phyloP scores from a whole-genome alignment of 1,284 basidiomycete genomes.

The Rhodotorula sp. region DNA sequence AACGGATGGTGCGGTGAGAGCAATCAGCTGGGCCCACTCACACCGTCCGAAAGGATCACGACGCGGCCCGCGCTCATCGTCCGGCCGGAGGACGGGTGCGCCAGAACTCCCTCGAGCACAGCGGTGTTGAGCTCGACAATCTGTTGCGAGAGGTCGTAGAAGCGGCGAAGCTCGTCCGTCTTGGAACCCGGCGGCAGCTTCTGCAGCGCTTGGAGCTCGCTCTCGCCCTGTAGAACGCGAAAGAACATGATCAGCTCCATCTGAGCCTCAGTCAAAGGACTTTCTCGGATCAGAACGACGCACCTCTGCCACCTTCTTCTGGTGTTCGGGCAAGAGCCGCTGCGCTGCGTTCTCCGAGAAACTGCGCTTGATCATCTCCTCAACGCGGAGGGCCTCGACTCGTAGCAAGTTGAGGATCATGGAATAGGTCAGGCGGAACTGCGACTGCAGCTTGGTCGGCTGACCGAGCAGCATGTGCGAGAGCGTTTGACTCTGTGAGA shows the following conservation, averaged over 20 bases:
- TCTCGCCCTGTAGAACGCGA: constrained; percentile 65
- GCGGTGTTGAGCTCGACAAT: constrained; percentile 67
- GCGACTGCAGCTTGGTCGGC: constrained; percentile 89
- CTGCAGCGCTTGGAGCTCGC: constrained; percentile 63
- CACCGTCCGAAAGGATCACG: constrained; percentile 77
- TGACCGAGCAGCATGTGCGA: constrained; percentile 90
- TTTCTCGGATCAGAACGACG: constrained; percentile 40
- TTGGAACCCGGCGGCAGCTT: constrained; percentile 60
- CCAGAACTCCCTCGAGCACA: constrained; percentile 65
- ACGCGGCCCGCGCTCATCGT: constrained; percentile 72
- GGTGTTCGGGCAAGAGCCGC: constrained; percentile 85
- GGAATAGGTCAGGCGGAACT: constrained; percentile 97
- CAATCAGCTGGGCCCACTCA: constrained; percentile 51
- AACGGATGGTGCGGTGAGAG: too few relatives aligned
- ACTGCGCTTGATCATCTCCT: constrained; percentile 99
- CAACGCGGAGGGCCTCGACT: constrained; percentile 92
- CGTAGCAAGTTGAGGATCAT: constrained; percentile 98
- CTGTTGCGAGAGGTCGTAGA: constrained; percentile 73
- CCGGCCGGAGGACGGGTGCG: constrained; percentile 67
- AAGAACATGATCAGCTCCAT: too few relatives aligned
- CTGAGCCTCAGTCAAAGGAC: too few relatives aligned
- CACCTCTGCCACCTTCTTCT: constrained; percentile 79
- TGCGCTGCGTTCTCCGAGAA: constrained; percentile 99
- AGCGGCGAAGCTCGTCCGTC: constrained; percentile 65
- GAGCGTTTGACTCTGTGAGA: constrained; percentile 64